A percentile compares a stretch with the other conserved stretches of the same genome.
Evolutionary conservation across 306 rosid species (phyloP).

Genomic region (Trifolium dubium): DNA sequence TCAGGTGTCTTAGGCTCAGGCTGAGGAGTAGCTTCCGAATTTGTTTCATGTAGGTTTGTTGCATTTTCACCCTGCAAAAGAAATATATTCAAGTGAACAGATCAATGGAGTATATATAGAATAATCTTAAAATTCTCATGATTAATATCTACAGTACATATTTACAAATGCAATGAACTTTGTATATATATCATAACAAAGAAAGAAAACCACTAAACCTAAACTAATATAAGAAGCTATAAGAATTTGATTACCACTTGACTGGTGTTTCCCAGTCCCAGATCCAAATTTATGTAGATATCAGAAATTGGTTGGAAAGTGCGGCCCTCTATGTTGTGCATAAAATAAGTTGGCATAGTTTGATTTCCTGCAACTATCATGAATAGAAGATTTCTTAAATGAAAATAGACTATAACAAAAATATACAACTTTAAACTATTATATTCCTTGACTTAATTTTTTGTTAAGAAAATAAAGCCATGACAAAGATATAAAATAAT

Average conservation of each 20-base stretch:
- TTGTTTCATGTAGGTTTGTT: background rate
- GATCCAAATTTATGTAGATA: slow-evolving; percentile 58
- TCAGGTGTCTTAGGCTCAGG: slow-evolving; percentile 8
- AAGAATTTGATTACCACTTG: slow-evolving; percentile 54
- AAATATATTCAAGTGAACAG: slow-evolving; percentile 17
- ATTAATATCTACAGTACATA: too few relatives aligned
- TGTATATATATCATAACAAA: background rate
- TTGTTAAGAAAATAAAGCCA: too few relatives aligned
- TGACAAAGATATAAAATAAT: too few relatives aligned
- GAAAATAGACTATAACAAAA: background rate
- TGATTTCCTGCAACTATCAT: slow-evolving; percentile 55
- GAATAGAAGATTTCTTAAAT: background rate
- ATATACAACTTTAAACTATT: background rate
- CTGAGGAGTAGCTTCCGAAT: background rate
- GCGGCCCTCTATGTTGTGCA: background rate
- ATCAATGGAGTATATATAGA: too few relatives aligned
- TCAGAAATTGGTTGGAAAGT: slow-evolving; percentile 33
- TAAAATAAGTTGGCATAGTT: background rate
- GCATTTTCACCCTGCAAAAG: slow-evolving; percentile 47
- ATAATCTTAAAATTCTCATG: too few relatives aligned
- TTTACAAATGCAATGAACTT: too few relatives aligned
- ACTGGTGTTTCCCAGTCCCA: slow-evolving; percentile 45
- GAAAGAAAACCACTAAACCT: background rate
- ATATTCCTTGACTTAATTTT: too few relatives aligned
- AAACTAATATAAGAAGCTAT: background rate